Percentiles rank a stretch among this genome's conserved stretches.
Evolutionary conservation across 116 monocot genomes (phyloP).

Genomic region (Posidonia oceanica): DNA sequence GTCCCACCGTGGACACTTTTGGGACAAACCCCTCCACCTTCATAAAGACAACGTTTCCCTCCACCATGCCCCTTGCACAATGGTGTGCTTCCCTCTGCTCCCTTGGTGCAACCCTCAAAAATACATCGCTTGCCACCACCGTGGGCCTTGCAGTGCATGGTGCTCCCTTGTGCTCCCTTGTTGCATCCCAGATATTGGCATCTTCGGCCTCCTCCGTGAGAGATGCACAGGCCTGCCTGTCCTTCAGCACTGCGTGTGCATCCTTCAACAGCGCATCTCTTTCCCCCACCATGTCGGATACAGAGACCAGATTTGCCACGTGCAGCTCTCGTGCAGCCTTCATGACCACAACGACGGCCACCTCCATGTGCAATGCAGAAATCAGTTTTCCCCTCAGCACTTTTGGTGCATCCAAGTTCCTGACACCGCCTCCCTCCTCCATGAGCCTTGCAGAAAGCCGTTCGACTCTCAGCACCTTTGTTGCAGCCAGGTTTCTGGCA

Average conservation of each 20-base stretch:
- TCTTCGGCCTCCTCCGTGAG: conserved; percentile 86
- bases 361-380: conserved; percentile 96
- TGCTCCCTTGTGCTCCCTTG: conserved; percentile 98
- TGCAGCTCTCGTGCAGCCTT: conserved; percentile 68
- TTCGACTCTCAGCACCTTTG: conserved; percentile 87
- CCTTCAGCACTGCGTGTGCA: conserved; percentile 90
- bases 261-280: conserved; percentile 59
- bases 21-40: conserved; percentile 79
- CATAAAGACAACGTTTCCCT: conserved; percentile 69
- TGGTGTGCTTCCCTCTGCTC: conserved; percentile 91
- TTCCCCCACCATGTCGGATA: conserved; percentile 91
- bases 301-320: conserved; percentile 85
- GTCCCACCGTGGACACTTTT: conserved; percentile 98
- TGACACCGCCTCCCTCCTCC: conserved; percentile 86
- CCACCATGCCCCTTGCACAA: conserved; percentile 93
- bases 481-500: conserved; percentile 90
- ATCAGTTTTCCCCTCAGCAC: conserved; percentile 88
- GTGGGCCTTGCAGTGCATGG: conserved; percentile 87
- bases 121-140: conserved; percentile 91
- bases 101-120: conserved; percentile 90
- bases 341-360: conserved; percentile 61
- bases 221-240: conserved; percentile 81
- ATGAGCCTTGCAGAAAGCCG: conserved; percentile 91
- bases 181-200: conserved; percentile 52
- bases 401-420: conserved; percentile 87